Evolutionary conservation across 2,329 filamentous ascomycete species (phyloP).

Genomic region (Aureobasidium lini): DNA sequence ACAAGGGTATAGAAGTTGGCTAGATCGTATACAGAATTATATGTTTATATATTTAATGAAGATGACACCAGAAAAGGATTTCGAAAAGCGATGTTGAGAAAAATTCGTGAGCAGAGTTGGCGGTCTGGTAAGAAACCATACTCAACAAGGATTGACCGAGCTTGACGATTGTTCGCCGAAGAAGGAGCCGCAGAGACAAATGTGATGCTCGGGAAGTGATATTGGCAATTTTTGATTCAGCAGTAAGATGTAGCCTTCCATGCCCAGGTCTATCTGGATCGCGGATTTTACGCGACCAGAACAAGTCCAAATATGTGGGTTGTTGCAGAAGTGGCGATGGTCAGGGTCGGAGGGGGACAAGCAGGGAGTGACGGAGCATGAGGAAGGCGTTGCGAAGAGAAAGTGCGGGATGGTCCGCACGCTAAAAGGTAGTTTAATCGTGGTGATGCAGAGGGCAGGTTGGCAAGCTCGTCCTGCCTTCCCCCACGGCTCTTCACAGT

Average conservation of each 20-base stretch:
- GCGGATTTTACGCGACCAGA: not conserved
- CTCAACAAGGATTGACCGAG: too few species aligned
- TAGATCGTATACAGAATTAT: too few species aligned
- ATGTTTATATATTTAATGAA: too few species aligned
- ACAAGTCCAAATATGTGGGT: not conserved
- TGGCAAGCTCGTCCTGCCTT: not conserved
- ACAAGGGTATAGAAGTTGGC: too few species aligned
- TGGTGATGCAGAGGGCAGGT: not conserved
- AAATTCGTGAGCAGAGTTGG: too few species aligned
- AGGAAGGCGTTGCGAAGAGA: not conserved
- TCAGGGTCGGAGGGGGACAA: not conserved
- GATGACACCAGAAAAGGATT: too few species aligned
- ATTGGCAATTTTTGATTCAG: not conserved
- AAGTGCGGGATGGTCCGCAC: not conserved
- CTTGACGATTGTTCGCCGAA: too few species aligned
- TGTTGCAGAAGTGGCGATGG: not conserved
- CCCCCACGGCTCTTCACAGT: conserved; percentile 8
- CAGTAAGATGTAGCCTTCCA: not conserved
- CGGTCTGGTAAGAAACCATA: too few species aligned
- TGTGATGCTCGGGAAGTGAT: not conserved
- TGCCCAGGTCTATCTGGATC: not conserved
- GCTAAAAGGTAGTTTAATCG: not conserved
- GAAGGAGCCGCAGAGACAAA: too few species aligned
- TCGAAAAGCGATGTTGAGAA: too few species aligned
- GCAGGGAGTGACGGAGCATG: not conserved